Evolutionary conservation across 192 early-diverging fungal species (phyloP).

Genomic region (Glomus cerebriforme): DNA sequence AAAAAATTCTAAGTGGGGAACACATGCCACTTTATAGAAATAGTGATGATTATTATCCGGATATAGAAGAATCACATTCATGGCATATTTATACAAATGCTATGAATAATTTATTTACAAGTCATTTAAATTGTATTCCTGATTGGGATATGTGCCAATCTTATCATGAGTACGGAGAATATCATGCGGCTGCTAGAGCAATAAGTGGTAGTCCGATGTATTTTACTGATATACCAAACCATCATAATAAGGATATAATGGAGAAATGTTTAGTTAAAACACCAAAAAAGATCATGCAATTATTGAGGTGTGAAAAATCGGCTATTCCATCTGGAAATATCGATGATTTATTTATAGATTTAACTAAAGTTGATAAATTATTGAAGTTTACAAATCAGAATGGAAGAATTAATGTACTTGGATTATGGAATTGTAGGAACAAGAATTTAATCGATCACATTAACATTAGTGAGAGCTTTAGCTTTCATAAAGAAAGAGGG

Average conservation of each 20-base stretch:
- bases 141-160: constrained; percentile 67
- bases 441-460: background rate
- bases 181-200: constrained; percentile 51
- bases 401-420: constrained; percentile 18
- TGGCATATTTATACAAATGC: constrained; percentile 63
- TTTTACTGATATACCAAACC: constrained; percentile 44
- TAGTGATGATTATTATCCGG: constrained; percentile 59
- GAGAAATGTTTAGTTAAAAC: constrained; percentile 17
- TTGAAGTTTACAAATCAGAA: constrained; percentile 33
- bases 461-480: background rate
- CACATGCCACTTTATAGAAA: constrained; percentile 43
- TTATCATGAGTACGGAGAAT: constrained; percentile 42
- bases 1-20: background rate
- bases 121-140: constrained; percentile 20
- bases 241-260: constrained; percentile 24
- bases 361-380: constrained; percentile 14
- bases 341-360: constrained; percentile 32
- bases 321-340: constrained; percentile 17
- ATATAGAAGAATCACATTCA: constrained; percentile 45
- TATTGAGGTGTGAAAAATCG: constrained; percentile 29
- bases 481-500: background rate
- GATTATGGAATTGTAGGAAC: constrained; percentile 28
- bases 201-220: constrained; percentile 61
- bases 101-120: constrained; percentile 53
- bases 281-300: background rate